Base-by-base conservation (phyloP, 2,329 filamentous ascomycete genomes). In the Diaporthe citriasiana region DNA sequence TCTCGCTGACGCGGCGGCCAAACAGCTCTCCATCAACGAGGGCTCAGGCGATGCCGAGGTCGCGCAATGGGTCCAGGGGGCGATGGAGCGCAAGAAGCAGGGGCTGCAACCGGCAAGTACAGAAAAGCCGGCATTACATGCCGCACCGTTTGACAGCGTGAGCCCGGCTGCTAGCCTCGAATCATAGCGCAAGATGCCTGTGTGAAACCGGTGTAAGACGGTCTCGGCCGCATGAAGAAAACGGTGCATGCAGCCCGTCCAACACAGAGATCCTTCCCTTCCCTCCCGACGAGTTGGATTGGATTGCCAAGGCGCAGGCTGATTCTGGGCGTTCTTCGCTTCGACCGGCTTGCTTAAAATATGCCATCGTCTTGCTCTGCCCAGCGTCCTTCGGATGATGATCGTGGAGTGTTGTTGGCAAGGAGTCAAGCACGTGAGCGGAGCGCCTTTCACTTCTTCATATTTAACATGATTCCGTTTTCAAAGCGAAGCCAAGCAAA, bases 51-150 rank as follows among this genome's bases (percentile, higher is more conserved):
- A 99, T 78, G 85, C 88, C 50, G 95, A 98, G 81, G 94, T 98
- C 7, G 94, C 94, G 0, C 89, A 90, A 38, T 99, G 97, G 97
- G 96, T 98, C 1, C 88, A 87, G 51, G 86, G 85, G 9, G 93
- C 94, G 25, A 83, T 98, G 55, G 90, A 93, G 76, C 89, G 89
- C 79, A 92, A 92, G 79, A 88, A 86, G 76, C 88, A 86, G 2
- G 93, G 89, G 85, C 80, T 85, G 47, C 80, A 83, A 51, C 81
- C 79, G 9, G 66, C 53, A 15, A 51, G 73, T 65, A 82, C 84
- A 22, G 87, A 87, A 65, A 94, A 93, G 80, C 97, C 97, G 22
- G 95, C 97, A 4, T 84, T 98, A 76, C 97, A 98, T 82, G 92
- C 94, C 7, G 96, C 94, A 33, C 94, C 95, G 1, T 84, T 98